Conservation (phyloP, 2,329 filamentous ascomycete genomes). For the Sarocladium strictum region DNA sequence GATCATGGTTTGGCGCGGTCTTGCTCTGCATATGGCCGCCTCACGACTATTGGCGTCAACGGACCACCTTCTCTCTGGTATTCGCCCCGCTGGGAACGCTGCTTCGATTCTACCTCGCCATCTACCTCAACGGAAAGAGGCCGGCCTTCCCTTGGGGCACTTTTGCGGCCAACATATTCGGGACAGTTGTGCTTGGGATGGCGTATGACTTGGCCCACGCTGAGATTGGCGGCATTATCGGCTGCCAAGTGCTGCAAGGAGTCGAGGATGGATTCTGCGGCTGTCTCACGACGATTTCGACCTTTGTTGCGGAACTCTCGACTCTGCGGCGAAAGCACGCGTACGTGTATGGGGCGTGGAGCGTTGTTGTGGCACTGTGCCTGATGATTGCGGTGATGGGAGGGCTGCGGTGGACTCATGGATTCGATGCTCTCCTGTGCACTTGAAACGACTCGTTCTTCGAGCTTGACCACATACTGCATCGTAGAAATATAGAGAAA, state of each 20-base stretch:
- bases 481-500: too few relatives aligned
- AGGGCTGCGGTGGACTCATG: constrained; percentile 62
- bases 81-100: constrained; percentile 81
- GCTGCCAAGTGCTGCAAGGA: constrained; percentile 63
- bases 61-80: constrained; percentile 68
- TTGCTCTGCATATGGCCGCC: constrained; percentile 69
- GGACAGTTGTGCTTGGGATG: constrained; percentile 69
- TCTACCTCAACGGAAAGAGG: constrained; percentile 62
- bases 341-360: constrained; percentile 62
- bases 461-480: too few relatives aligned
- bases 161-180: constrained; percentile 73
- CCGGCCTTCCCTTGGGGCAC: constrained; percentile 77
- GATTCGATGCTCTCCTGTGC: constrained; percentile 41
- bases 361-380: constrained; percentile 52
- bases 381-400: constrained; percentile 69
- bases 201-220: constrained; percentile 73
- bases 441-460: constrained; percentile 11
- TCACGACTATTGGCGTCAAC: constrained; percentile 67
- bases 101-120: constrained; percentile 64
- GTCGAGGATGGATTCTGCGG: constrained; percentile 65
- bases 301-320: constrained; percentile 58
- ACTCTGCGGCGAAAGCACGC: constrained; percentile 45
- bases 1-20: constrained; percentile 72
- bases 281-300: constrained; percentile 60
- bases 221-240: constrained; percentile 46